Evolutionary conservation across 768 basidiomycete species (phyloP), one percentile per base, ranked within the genome.

Genomic region (Naganishia kalamii): DNA sequence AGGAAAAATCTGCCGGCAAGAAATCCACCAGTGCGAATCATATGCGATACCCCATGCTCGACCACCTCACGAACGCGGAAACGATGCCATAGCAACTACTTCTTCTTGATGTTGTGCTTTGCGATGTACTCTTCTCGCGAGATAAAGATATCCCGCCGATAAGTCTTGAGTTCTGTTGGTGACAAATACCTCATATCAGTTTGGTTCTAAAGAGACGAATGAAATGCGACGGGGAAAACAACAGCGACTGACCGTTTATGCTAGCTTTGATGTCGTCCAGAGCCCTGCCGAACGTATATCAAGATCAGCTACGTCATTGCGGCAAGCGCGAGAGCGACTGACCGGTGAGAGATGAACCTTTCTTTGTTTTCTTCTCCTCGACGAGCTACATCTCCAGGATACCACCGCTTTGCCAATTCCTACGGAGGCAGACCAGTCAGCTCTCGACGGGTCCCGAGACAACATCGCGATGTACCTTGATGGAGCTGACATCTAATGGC

Each of bases 191-290:
- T 40, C 52, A 33, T 63, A 68, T 17, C 11, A 21, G 25, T 11
- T 52, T 48, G 49, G 19, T 25, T 8, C 32, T 1, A n/a, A 25
- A 30, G 35, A 19, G 50, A 13, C 41, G 13, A 54, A 62, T 41
- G 11, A 30, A 48, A 35, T 50, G n/a, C 21, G 19, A 62, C 23
- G 21, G 12, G 21, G 8, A 21, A 27, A 7, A n/a, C 23, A 40
- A 3, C 37, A 25, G 3, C 43, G 11, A 40, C 73, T 11, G 30
- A 87, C 90, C 92, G 78, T 78, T 74, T 51, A 94, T 90, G 5
- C 88, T 90, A 32, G 83, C 82, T 44, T 80, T 80, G 65, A 93
- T 92, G 70, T 94, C 92, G 66, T 88, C 87, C 67, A 91, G 75
- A 2, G 92, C 92, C 30, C 90, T 92, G 72, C 6, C 10, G 23